These are phyloP conservation scores for Russula griseocarnosa DNA, from an alignment of 768 basidiomycete genomes.

Conservation along the genomic window DNA sequence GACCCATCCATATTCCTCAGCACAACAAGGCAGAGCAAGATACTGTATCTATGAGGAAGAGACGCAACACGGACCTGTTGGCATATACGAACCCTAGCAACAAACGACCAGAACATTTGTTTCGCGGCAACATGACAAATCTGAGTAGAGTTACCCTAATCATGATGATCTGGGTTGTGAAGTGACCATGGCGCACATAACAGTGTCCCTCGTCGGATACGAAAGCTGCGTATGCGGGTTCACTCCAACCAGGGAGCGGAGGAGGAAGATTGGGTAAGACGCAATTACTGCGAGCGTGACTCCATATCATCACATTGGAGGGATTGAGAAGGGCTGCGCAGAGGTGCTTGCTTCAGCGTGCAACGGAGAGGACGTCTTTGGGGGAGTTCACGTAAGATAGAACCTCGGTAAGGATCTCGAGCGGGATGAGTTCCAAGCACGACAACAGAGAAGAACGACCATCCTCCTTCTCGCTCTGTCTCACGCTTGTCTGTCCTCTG, in stretches of 20 bases:
- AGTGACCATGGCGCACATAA: constrained; percentile 39
- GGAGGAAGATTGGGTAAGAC: constrained; percentile 39
- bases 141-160: not conserved
- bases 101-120: constrained; percentile 28
- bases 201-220: constrained; percentile 57
- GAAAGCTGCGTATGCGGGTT: constrained; percentile 60
- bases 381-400: constrained; percentile 49
- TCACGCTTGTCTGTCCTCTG: constrained; percentile 2
- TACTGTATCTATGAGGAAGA: not conserved
- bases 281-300: constrained; percentile 42
- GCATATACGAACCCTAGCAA: constrained; percentile 20
- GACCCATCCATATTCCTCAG: no score
- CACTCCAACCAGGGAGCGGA: constrained; percentile 44
- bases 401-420: constrained; percentile 64
- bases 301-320: constrained; percentile 56
- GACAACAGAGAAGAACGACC: not conserved
- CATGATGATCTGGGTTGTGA: not conserved
- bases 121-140: constrained; percentile 38
- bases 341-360: constrained; percentile 54
- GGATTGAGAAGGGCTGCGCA: constrained; percentile 48
- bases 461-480: not conserved
- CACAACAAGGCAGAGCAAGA: no score
- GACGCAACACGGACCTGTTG: constrained; percentile 7
- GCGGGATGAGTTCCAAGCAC: constrained; percentile 40
- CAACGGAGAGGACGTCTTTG: constrained; percentile 55